Evolutionary conservation across 2,329 filamentous ascomycete species (phyloP).

Genomic region (Aureobasidium zeae): DNA sequence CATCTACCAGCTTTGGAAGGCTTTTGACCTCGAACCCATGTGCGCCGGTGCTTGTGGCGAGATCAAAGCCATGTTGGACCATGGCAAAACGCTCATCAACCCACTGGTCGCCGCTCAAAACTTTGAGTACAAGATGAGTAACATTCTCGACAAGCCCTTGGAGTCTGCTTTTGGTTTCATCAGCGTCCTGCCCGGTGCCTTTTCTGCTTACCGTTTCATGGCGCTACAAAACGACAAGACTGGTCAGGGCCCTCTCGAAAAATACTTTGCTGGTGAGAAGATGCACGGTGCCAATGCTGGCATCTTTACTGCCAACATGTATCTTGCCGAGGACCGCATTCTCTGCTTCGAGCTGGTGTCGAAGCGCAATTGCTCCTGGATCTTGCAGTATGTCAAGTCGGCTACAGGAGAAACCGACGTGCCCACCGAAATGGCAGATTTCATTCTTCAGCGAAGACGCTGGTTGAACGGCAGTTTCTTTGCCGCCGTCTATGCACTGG

Average conservation of each 20-base stretch:
- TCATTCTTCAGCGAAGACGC: constrained; percentile 88
- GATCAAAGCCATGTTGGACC: constrained; percentile 94
- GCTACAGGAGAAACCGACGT: constrained; percentile 97
- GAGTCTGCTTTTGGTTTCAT: constrained; percentile 98
- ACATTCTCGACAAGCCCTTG: constrained; percentile 93
- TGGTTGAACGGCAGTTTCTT: constrained; percentile 99
- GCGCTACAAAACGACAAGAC: constrained; percentile 94
- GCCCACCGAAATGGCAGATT: constrained; percentile 83
- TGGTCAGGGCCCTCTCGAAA: constrained; percentile 86
- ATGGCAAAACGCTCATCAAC: constrained; percentile 81
- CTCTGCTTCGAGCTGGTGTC: constrained; percentile 92
- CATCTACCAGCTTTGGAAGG: constrained; percentile 97
- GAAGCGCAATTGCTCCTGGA: constrained; percentile 90
- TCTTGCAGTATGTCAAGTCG: constrained; percentile 93
- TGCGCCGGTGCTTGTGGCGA: constrained; percentile 96
- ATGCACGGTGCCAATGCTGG: constrained; percentile 92
- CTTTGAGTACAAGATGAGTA: constrained; percentile 99
- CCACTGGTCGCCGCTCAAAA: constrained; percentile 93
- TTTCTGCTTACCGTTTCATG: constrained; percentile 92
- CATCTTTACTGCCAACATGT: constrained; percentile 97
- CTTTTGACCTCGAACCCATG: constrained; percentile 95
- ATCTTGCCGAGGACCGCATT: constrained; percentile 81
- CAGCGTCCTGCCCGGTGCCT: constrained; percentile 86
- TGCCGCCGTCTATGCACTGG: constrained; percentile 87
- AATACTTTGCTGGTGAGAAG: constrained; percentile 99